A percentile compares a stretch with the other conserved stretches of the same genome.
Evolutionary conservation across 1,284 basidiomycete species (phyloP).

Genomic region (Sanguinoderma infundibulare): DNA sequence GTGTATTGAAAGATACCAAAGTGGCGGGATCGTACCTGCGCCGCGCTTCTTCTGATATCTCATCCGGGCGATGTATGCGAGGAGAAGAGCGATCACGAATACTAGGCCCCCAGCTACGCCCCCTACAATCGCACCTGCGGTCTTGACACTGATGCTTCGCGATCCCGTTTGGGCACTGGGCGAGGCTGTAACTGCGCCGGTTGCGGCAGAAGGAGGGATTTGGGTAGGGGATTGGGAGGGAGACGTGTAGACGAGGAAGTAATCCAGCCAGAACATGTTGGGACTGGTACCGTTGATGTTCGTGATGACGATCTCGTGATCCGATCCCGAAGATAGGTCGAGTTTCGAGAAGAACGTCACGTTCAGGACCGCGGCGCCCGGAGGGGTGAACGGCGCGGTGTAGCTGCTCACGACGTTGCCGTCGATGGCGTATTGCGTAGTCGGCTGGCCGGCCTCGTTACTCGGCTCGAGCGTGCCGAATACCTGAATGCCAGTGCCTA

Average conservation of each 20-base stretch:
- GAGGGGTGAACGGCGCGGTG: slow-evolving; percentile 13
- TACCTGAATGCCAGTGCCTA: slow-evolving; percentile 17
- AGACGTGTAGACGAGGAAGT: slow-evolving; percentile 15
- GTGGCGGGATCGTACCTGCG: not conserved
- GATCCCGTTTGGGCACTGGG: not conserved
- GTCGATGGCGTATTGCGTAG: slow-evolving; percentile 19
- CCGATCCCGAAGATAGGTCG: not conserved
- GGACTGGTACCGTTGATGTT: slow-evolving; percentile 28
- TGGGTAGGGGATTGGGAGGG: not conserved
- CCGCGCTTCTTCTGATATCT: not conserved
- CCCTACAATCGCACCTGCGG: not conserved
- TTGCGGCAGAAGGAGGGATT: not conserved
- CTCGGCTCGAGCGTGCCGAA: slow-evolving; percentile 16
- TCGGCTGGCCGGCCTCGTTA: slow-evolving; percentile 11
- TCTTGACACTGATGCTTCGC: not conserved
- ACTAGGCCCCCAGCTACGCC: not conserved
- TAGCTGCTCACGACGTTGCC: slow-evolving; percentile 8
- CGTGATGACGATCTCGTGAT: slow-evolving; percentile 23
- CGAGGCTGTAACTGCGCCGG: not conserved
- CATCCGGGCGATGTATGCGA: not conserved
- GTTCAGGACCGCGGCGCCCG: slow-evolving; percentile 10
- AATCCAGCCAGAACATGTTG: slow-evolving; percentile 27
- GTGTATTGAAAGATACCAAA: not conserved
- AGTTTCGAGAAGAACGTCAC: slow-evolving; percentile 24
- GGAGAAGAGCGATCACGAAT: not conserved